These are phyloP conservation scores for Plicaturopsis crispa DNA, from an alignment of 768 basidiomycete species.

Conservation along the genomic window DNA sequence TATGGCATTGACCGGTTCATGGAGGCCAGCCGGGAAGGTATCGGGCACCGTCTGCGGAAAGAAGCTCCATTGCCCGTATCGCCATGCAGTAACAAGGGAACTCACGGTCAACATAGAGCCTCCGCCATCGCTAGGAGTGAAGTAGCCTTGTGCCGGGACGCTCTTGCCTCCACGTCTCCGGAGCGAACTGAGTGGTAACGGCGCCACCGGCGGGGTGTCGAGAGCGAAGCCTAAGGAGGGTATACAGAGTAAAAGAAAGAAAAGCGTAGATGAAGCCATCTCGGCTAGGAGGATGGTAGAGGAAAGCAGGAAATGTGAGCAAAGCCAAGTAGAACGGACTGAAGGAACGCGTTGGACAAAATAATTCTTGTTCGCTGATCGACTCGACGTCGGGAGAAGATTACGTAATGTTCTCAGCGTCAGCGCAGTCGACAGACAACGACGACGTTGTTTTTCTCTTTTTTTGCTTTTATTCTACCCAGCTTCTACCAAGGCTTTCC, in stretches of 20 bases:
- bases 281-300: neutral
- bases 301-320: neutral
- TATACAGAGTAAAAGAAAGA: neutral
- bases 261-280: neutral
- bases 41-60: slow-evolving; percentile 22
- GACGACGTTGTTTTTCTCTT: no score
- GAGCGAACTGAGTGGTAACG: neutral
- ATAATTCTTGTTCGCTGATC: no score
- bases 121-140: slow-evolving; percentile 40
- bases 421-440: no score
- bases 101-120: slow-evolving; percentile 66
- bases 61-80: slow-evolving; percentile 7
- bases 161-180: neutral
- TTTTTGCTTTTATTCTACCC: no score
- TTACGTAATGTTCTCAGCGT: no score
- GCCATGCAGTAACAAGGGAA: slow-evolving; percentile 8
- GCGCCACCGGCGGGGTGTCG: neutral
- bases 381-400: no score
- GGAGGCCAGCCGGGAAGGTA: slow-evolving; percentile 46
- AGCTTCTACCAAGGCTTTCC: no score
- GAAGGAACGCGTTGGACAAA: no score
- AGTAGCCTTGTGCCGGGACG: slow-evolving; percentile 32
- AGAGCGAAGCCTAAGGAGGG: neutral
- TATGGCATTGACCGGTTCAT: slow-evolving; percentile 74
- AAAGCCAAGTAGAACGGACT: neutral